Percentiles rank a stretch among this genome's conserved stretches.
These are phyloP conservation scores for Thraustochytrium striatum DNA, from an alignment of 352 stramenopile species.

Conservation along the genomic window DNA sequence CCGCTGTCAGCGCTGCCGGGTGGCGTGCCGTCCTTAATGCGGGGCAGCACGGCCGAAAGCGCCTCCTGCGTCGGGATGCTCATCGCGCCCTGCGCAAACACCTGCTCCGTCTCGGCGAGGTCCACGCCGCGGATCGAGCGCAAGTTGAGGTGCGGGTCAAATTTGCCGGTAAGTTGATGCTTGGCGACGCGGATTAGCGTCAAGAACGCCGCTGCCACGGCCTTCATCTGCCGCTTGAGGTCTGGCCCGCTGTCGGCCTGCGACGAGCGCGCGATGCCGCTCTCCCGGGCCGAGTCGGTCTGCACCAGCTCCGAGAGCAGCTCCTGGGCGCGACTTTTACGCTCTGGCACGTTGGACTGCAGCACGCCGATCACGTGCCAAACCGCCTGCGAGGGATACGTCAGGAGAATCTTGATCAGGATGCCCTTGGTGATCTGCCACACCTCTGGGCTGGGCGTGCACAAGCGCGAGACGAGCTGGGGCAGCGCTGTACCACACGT, in stretches of 20 bases:
- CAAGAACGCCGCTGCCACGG: conserved; percentile 71
- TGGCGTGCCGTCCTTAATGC: no score
- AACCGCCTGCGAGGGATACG: conserved; percentile 92
- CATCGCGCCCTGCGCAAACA: conserved; percentile 66
- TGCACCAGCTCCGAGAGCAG: conserved; percentile 61
- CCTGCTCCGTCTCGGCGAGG: no score
- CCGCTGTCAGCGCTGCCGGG: conserved; percentile 52
- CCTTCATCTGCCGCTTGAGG: conserved; percentile 18
- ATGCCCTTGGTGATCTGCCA: conserved; percentile 83
- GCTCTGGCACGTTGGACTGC: conserved; percentile 58
- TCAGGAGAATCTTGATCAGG: conserved; percentile 80
- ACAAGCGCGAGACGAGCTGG: conserved; percentile 93
- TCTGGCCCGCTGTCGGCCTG: conserved; percentile 55
- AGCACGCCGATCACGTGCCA: conserved; percentile 88
- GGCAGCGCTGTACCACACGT: conserved; percentile 96
- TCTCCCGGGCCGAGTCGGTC: conserved; percentile 62
- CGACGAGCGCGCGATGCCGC: conserved; percentile 48
- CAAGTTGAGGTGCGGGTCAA: conserved; percentile 59
- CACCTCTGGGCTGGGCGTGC: conserved; percentile 76
- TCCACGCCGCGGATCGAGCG: conserved; percentile 54
- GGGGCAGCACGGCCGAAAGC: conserved; percentile 65
- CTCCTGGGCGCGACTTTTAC: conserved; percentile 52
- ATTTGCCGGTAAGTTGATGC: conserved; percentile 51
- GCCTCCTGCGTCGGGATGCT: conserved; percentile 71
- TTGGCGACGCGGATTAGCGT: conserved; percentile 88